phyloP scores from a whole-genome alignment of 2,329 filamentous ascomycete genomes.

The Septoria petroselini region DNA sequence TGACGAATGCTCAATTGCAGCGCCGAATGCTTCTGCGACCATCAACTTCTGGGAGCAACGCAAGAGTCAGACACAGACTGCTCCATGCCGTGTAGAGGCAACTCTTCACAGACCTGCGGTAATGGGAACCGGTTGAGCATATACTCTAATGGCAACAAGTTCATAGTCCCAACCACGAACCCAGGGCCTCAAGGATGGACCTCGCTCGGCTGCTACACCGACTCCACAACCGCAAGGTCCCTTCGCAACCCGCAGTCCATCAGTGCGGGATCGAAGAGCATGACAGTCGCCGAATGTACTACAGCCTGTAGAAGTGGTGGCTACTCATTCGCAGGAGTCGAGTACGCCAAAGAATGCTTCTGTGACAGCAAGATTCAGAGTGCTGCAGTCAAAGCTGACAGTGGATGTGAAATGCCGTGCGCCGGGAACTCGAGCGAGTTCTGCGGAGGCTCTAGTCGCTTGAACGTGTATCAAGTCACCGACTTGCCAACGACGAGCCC shows the following conservation, averaged over 20 bases:
- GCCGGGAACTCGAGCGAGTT: conserved; percentile 31
- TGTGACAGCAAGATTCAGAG: conserved; percentile 29
- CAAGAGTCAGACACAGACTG: conserved; percentile 17
- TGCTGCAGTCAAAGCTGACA: conserved; percentile 20
- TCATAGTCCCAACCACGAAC: conserved; percentile 18
- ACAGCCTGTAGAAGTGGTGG: conserved; percentile 28
- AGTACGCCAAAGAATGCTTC: conserved; percentile 32
- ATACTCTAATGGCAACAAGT: conserved; percentile 15
- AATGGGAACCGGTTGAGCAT: conserved; percentile 19
- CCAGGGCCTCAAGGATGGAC: conserved; percentile 14
- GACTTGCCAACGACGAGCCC: background rate
- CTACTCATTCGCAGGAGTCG: conserved; percentile 35
- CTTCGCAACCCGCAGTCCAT: conserved; percentile 26
- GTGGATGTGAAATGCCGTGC: conserved; percentile 31
- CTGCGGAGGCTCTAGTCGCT: conserved; percentile 31
- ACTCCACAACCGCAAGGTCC: conserved; percentile 22
- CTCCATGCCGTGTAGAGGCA: conserved; percentile 20
- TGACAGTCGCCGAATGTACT: conserved; percentile 25
- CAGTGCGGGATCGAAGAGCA: conserved; percentile 15
- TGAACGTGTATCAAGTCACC: conserved; percentile 30
- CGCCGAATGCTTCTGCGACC: conserved; percentile 13
- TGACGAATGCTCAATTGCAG: background rate
- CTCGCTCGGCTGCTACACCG: conserved; percentile 35
- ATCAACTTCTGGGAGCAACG: conserved; percentile 7
- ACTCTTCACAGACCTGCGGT: conserved; percentile 19